These are phyloP conservation scores for Fusarium musae DNA, from an alignment of 2,329 filamentous ascomycete species.

Conservation along the genomic window DNA sequence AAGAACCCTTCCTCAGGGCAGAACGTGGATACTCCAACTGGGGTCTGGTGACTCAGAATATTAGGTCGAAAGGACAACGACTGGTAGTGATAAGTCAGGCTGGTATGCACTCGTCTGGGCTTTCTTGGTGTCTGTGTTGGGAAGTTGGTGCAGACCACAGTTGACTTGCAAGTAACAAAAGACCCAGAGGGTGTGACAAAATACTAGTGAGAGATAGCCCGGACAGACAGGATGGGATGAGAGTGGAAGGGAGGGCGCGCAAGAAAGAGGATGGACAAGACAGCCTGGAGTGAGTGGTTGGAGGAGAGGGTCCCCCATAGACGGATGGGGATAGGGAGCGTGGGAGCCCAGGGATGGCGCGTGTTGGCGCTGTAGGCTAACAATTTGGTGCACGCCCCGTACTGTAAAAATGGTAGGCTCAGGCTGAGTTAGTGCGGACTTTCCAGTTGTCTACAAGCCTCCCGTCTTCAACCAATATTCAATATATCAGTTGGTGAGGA, in stretches of 20 bases:
- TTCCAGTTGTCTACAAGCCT: constrained; percentile 11
- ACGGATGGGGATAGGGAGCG: background rate
- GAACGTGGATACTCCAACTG: constrained; percentile 41
- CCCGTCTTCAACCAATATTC: background rate
- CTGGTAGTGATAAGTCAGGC: constrained; percentile 42
- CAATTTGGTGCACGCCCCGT: constrained; percentile 25
- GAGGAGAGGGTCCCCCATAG: constrained; percentile 20
- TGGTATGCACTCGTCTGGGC: constrained; percentile 43
- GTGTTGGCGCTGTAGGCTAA: constrained; percentile 35
- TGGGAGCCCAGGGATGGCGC: constrained; percentile 35
- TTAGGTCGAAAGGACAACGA: constrained; percentile 43
- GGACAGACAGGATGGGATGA: constrained; percentile 19
- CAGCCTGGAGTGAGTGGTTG: constrained; percentile 31
- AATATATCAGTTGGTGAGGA: constrained; percentile 5
- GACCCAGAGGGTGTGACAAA: constrained; percentile 39
- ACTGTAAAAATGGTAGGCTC: constrained; percentile 10
- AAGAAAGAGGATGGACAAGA: constrained; percentile 25
- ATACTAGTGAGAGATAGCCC: constrained; percentile 9
- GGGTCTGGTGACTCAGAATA: constrained; percentile 44
- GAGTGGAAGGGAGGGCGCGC: constrained; percentile 28
- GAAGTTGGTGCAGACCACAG: constrained; percentile 36
- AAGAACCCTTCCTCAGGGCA: constrained; percentile 40
- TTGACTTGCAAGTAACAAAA: constrained; percentile 13
- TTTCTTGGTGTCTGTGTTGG: constrained; percentile 24
- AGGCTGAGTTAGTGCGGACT: constrained; percentile 14